Percentiles rank a stretch among this genome's conserved stretches.
These are phyloP conservation scores for Ensete glaucum DNA, from an alignment of 176 grass and related monocot species.

Conservation along the genomic window DNA sequence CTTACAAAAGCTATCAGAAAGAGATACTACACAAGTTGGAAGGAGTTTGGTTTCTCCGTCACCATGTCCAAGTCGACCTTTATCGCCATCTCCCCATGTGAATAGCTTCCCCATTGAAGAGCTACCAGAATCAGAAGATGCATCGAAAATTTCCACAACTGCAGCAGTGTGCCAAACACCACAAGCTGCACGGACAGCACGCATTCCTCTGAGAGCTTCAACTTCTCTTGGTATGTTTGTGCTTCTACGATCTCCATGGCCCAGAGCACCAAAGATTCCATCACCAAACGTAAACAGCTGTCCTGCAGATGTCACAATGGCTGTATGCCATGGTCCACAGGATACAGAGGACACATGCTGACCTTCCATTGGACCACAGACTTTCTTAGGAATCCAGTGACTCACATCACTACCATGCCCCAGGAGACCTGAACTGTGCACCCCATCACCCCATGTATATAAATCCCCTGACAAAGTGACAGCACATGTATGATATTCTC, in stretches of 20 bases:
- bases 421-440: constrained; percentile 46
- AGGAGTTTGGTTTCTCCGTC: constrained; percentile 42
- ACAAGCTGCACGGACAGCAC: constrained; percentile 37
- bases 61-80: constrained; percentile 60
- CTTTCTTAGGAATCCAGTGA: constrained; percentile 74
- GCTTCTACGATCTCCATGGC: constrained; percentile 54
- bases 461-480: constrained; percentile 60
- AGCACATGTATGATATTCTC: constrained; percentile 70
- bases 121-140: constrained; percentile 26
- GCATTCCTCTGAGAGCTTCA: constrained; percentile 45
- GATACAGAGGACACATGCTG: constrained; percentile 49
- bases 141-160: constrained; percentile 47
- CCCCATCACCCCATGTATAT: constrained; percentile 74
- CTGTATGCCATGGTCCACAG: constrained; percentile 72
- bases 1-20: constrained; percentile 39
- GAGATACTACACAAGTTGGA: constrained; percentile 40
- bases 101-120: constrained; percentile 43
- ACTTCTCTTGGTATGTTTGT: constrained; percentile 52
- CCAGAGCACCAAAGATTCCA: constrained; percentile 58
- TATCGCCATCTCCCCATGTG: constrained; percentile 77
- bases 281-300: constrained; percentile 67
- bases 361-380: constrained; percentile 42
- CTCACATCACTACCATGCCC: constrained; percentile 43
- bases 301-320: constrained; percentile 46
- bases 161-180: constrained; percentile 76